These are phyloP conservation scores for Ustilago bromivora DNA, from an alignment of 1,284 basidiomycete species.

Conservation along the genomic window DNA sequence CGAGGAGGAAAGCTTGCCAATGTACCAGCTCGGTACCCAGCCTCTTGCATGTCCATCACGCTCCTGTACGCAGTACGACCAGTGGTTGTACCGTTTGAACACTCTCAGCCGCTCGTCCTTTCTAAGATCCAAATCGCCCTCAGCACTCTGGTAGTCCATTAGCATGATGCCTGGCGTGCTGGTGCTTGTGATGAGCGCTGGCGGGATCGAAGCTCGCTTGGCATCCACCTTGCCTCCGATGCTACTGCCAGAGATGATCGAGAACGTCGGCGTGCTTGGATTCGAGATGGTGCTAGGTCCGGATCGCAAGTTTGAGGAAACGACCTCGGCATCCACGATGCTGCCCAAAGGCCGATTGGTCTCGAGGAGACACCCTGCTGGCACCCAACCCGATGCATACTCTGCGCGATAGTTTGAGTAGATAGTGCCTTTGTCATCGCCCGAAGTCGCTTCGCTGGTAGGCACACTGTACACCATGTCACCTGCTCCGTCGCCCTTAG, in stretches of 20 bases:
- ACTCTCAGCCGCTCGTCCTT: constrained; percentile 90
- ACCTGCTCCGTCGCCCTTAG: constrained; percentile 79
- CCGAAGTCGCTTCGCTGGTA: constrained; percentile 74
- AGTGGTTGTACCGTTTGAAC: constrained; percentile 95
- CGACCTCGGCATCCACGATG: constrained; percentile 63
- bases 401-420: constrained; percentile 43
- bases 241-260: constrained; percentile 7
- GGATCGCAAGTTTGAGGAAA: constrained; percentile 7
- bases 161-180: constrained; percentile 92
- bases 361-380: constrained; percentile 86
- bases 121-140: constrained; percentile 85
- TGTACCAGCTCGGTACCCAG: constrained; percentile 69
- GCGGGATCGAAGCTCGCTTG: constrained; percentile 77
- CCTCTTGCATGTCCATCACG: constrained; percentile 57
- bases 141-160: constrained; percentile 88
- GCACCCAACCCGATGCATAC: constrained; percentile 69
- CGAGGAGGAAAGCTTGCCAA: constrained; percentile 47
- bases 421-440: constrained; percentile 42
- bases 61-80: constrained; percentile 78
- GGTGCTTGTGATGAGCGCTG: constrained; percentile 87
- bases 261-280: constrained; percentile 43
- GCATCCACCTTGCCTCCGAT: constrained; percentile 21
- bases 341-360: constrained; percentile 72
- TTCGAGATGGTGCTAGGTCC: constrained; percentile 42
- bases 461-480: constrained; percentile 78